Conservation (phyloP, 352 stramenopile genomes). For the Aphanomyces stellatus region DNA sequence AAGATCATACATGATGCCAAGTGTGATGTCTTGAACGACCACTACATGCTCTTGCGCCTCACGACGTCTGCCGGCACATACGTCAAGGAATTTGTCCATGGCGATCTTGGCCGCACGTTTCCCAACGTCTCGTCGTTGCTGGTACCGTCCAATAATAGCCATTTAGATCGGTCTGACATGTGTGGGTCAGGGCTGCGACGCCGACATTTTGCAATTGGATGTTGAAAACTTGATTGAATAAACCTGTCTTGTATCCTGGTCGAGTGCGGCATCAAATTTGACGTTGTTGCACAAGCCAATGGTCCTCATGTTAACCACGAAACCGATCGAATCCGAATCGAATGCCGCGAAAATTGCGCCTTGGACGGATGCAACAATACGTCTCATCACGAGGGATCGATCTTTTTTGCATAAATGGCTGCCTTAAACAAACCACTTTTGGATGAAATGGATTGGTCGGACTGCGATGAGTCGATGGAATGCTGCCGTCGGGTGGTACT, state of each 20-base stretch:
- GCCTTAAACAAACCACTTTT: too few species aligned
- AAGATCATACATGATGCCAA: constrained; percentile 86
- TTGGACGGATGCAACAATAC: too few species aligned
- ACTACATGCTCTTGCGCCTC: constrained; percentile 95
- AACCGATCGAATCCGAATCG: too few species aligned
- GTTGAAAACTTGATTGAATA: constrained; percentile 84
- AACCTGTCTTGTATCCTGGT: too few species aligned
- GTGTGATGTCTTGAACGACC: constrained; percentile 88
- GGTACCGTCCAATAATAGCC: constrained; percentile 27
- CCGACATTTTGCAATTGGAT: constrained; percentile 98
- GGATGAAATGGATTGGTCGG: neutral
- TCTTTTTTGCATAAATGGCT: too few species aligned
- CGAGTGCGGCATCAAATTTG: too few species aligned
- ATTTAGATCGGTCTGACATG: constrained; percentile 1
- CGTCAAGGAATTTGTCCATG: constrained; percentile 99
- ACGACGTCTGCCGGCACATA: constrained; percentile 95
- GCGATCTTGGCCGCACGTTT: constrained; percentile 95
- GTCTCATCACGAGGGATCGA: too few species aligned
- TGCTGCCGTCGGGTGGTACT: neutral
- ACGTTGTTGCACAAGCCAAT: too few species aligned
- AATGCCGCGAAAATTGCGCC: too few species aligned
- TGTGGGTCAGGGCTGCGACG: constrained; percentile 59
- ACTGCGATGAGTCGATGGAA: neutral
- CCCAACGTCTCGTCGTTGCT: constrained; percentile 91
- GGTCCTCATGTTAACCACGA: too few species aligned